Evolutionary conservation across 768 basidiomycete species (phyloP).

Genomic region (Mycena venus): DNA sequence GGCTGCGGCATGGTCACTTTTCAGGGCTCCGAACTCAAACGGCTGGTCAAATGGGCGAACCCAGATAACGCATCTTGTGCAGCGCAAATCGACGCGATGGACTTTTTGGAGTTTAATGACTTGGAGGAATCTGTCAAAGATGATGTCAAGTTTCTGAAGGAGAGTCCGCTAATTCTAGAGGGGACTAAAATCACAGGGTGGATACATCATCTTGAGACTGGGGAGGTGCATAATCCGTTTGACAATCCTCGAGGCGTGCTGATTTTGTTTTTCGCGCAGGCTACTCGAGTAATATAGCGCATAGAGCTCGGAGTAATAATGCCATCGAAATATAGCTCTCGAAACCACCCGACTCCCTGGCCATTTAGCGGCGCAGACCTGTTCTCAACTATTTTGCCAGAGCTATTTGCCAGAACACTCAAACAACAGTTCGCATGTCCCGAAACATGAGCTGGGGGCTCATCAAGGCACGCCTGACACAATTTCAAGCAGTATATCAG

Average conservation of each 20-base stretch:
- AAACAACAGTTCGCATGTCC: too few relatives aligned
- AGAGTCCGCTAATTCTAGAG: constrained; percentile 66
- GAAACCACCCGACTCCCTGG: too few relatives aligned
- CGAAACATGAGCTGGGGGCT: too few relatives aligned
- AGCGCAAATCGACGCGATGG: constrained; percentile 57
- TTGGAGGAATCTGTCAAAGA: constrained; percentile 67
- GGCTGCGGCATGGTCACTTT: constrained; percentile 81
- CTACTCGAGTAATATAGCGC: constrained; percentile 32
- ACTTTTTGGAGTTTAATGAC: constrained; percentile 67
- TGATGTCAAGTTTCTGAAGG: constrained; percentile 71
- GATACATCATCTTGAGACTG: constrained; percentile 75
- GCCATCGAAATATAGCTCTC: not conserved
- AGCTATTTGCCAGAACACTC: too few relatives aligned
- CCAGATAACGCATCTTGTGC: constrained; percentile 45
- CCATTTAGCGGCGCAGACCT: too few relatives aligned
- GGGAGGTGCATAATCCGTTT: constrained; percentile 57
- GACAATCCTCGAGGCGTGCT: not conserved
- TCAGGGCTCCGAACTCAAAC: constrained; percentile 61
- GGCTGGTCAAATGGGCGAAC: constrained; percentile 61
- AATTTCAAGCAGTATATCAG: too few relatives aligned
- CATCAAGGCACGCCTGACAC: too few relatives aligned
- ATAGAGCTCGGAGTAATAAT: not conserved
- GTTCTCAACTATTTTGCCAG: too few relatives aligned
- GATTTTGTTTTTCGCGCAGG: constrained; percentile 6
- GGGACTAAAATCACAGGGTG: constrained; percentile 73